Evolutionary conservation across 805 yeast species (phyloP), one percentile per base, ranked within the genome.

Genomic region (Kazachstania bromeliacearum): DNA sequence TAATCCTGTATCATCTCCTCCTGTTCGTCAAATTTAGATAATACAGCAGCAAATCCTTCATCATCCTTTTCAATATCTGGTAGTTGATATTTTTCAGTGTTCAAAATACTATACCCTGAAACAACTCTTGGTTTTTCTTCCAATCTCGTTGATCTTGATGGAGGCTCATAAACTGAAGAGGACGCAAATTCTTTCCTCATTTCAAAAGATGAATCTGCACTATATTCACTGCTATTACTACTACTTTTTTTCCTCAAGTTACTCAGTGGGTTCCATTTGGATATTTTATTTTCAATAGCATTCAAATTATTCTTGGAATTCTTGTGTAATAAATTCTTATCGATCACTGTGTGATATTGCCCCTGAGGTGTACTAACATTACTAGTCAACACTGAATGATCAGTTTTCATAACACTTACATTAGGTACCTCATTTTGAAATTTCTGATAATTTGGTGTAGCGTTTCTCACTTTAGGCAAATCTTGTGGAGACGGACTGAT

Each of bases 201-300:
- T 18, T 28, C 33, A 1, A 16, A 6, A 13, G 45, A 39, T 12
- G 39, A 36, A 7, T 27, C 37, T 32, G 27, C 37, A 20, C 47
- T 44, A 17, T 42, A 32, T 21, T 41, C 41, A 17, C 50, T 41
- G 8, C 21, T 23, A 18, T 17, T 20, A 25, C 34, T 34, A 26
- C 41, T 43, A 24, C 53, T 46, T 29, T 49, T 53, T 37, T 54
- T 56, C 26, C 50, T 44, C 10, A 49, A 40, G 20, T 54, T 51
- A 32, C 46, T 41, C 14, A 54, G 29, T 5, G 57, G 57, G 33
- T 55, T 55, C 60, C 58, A 55, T 36, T 52, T 53, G 1, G 59
- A 47, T 8, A 50, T 36, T 33, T 50, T 53, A n/a, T 48, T 50
- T 34, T 52, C 56, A 19, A 51, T 24, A 1, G 47, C 22, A 33